Evolutionary conservation across 2,329 filamentous ascomycete genomes (phyloP).

Genomic region (Ceratocystis cubensis): DNA sequence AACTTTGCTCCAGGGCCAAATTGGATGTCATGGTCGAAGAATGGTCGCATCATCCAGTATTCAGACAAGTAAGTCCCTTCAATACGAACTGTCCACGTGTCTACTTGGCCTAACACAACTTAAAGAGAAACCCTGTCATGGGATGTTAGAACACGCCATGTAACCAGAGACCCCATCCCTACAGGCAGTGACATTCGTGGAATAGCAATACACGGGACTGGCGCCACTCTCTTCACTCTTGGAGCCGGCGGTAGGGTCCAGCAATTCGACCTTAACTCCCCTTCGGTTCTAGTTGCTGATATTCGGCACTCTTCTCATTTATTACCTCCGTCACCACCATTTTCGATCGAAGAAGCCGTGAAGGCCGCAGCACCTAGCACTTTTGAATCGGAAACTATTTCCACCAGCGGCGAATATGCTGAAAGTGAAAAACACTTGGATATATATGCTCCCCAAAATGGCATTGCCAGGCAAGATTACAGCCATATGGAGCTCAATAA

Average conservation of each 20-base stretch:
- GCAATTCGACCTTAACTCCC: constrained; percentile 85
- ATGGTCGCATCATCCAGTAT: constrained; percentile 86
- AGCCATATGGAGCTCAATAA: constrained; percentile 28
- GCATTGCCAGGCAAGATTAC: constrained; percentile 5
- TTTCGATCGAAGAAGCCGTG: constrained; percentile 58
- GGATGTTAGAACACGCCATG: constrained; percentile 97
- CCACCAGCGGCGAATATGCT: no score
- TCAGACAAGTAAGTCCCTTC: constrained; percentile 64
- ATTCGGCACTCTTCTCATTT: constrained; percentile 71
- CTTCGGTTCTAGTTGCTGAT: constrained; percentile 67
- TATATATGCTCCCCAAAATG: no score
- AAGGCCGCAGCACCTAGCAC: constrained; percentile 36
- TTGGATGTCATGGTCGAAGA: constrained; percentile 98
- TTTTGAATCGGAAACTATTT: constrained; percentile 30
- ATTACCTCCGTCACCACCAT: constrained; percentile 68
- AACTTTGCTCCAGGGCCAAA: constrained; percentile 58
- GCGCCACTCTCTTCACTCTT: constrained; percentile 82
- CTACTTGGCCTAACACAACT: constrained; percentile 19
- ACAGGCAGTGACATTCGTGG: constrained; percentile 71
- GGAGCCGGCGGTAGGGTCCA: constrained; percentile 81
- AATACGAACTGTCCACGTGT: not conserved
- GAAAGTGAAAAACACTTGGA: no score
- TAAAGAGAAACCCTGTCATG: constrained; percentile 69
- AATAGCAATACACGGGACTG: constrained; percentile 77
- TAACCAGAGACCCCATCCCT: constrained; percentile 78